These are phyloP conservation scores for Pythium utonaiense DNA, from an alignment of 352 stramenopile genomes.

Conservation along the genomic window DNA sequence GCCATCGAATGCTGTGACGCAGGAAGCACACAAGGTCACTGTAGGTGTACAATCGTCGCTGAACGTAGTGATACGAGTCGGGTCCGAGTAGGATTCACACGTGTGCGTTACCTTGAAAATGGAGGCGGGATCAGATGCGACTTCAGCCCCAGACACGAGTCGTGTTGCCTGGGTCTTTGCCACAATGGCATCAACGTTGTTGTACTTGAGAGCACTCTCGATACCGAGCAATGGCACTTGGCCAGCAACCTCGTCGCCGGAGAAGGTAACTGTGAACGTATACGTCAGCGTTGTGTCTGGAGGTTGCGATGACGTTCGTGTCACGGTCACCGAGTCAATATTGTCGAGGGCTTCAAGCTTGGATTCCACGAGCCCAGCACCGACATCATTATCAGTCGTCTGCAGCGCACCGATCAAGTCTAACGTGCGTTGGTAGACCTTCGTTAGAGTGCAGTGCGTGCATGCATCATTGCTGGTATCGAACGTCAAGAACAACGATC, in stretches of 20 bases:
- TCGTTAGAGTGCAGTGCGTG: constrained; percentile 70
- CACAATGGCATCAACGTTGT: constrained; percentile 11
- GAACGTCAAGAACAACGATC: constrained; percentile 50
- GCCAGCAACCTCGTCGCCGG: constrained; percentile 71
- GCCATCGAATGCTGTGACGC: constrained; percentile 61
- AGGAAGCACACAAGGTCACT: constrained; percentile 42
- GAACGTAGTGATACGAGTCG: constrained; percentile 46
- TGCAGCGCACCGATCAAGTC: constrained; percentile 43
- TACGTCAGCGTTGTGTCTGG: constrained; percentile 50
- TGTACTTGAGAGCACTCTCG: constrained; percentile 38
- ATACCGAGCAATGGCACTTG: constrained; percentile 80
- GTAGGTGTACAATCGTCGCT: constrained; percentile 46
- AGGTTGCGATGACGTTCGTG: constrained; percentile 15
- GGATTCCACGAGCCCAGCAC: constrained; percentile 21
- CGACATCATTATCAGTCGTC: constrained; percentile 12
- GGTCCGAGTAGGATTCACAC: constrained; percentile 86
- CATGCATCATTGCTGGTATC: constrained; percentile 55
- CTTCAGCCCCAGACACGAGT: constrained; percentile 37
- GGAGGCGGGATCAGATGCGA: constrained; percentile 32
- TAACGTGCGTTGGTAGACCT: constrained; percentile 40
- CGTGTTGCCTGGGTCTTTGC: constrained; percentile 41
- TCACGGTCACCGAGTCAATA: constrained; percentile 49
- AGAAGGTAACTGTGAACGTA: constrained; percentile 86
- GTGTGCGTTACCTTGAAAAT: constrained; percentile 62
- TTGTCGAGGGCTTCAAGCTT: constrained; percentile 46